Conservation (phyloP, 2,329 filamentous ascomycete genomes). For the Pestalotiopsis fici region DNA sequence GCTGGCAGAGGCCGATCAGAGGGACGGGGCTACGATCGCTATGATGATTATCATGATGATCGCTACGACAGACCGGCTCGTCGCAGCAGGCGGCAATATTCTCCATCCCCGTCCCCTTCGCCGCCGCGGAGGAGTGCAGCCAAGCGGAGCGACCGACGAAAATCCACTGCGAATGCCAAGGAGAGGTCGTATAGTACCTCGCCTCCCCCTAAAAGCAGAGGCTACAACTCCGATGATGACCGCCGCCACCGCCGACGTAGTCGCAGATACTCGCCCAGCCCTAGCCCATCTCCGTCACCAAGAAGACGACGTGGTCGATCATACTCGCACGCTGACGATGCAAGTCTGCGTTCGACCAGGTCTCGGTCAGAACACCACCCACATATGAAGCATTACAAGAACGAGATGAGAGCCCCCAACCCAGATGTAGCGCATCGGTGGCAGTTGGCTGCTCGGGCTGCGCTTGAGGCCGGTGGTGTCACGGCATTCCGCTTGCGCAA, state of each 20-base stretch:
- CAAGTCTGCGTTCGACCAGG: neutral
- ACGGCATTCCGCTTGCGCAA: constrained; percentile 47
- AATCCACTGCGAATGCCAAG: constrained; percentile 6
- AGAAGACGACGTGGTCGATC: neutral
- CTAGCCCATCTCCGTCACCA: constrained; percentile 2
- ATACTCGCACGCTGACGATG: neutral
- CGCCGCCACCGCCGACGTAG: constrained; percentile 4
- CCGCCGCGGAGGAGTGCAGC: constrained; percentile 3
- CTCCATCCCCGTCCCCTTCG: constrained; percentile 13
- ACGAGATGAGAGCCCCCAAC: constrained; percentile 10
- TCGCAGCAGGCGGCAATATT: constrained; percentile 9
- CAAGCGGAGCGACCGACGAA: constrained; percentile 5
- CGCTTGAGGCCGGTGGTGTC: constrained; percentile 48
- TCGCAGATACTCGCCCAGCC: neutral
- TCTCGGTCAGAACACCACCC: neutral
- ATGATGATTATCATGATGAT: constrained; percentile 12
- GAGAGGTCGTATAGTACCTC: constrained; percentile 13
- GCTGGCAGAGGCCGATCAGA: constrained; percentile 16
- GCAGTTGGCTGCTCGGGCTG: constrained; percentile 43
- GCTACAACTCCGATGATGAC: constrained; percentile 3
- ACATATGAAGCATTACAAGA: neutral
- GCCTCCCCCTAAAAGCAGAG: neutral
- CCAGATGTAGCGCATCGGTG: constrained; percentile 22
- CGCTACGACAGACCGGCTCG: constrained; percentile 5
- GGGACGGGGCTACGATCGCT: constrained; percentile 16